These are phyloP conservation scores for Ophiostoma angusticollis DNA, from an alignment of 2,329 filamentous ascomycete species.

Conservation along the genomic window DNA sequence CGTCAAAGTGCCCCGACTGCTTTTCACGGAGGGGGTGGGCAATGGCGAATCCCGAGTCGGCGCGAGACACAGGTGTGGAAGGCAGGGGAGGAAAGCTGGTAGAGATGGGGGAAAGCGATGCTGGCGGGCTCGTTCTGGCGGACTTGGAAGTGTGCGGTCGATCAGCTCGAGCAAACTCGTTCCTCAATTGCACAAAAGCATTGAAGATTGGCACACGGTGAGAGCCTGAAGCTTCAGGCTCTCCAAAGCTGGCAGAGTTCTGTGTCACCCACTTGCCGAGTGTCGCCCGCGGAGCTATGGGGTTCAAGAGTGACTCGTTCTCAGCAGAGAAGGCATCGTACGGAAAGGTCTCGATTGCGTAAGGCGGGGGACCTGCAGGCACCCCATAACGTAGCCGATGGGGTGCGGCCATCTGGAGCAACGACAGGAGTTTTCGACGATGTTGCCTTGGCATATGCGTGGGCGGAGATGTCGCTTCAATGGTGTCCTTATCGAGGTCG, in stretches of 20 bases:
- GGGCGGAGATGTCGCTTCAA: conserved; percentile 73
- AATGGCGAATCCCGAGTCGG: conserved; percentile 81
- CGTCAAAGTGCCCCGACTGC: conserved; percentile 83
- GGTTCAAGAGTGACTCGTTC: conserved; percentile 65
- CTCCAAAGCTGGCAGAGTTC: conserved; percentile 78
- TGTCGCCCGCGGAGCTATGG: conserved; percentile 55
- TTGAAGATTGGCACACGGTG: conserved; percentile 68
- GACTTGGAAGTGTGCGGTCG: conserved; percentile 66
- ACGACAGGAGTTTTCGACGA: conserved; percentile 73
- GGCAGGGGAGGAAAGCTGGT: conserved; percentile 64
- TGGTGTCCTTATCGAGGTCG: conserved; percentile 80
- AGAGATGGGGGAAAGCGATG: conserved; percentile 63
- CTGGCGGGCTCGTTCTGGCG: conserved; percentile 46
- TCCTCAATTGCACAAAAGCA: conserved; percentile 68
- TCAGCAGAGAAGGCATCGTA: conserved; percentile 84
- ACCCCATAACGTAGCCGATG: conserved; percentile 83
- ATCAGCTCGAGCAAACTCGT: conserved; percentile 53
- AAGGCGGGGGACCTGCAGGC: conserved; percentile 74
- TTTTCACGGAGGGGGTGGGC: conserved; percentile 84
- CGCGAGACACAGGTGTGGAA: conserved; percentile 68
- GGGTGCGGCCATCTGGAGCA: conserved; percentile 81
- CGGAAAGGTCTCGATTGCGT: conserved; percentile 85
- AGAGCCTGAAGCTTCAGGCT: conserved; percentile 39
- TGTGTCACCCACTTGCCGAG: conserved; percentile 79
- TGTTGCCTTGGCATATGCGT: conserved; percentile 73